phyloP scores from a whole-genome alignment of 2,329 filamentous ascomycete species.

The Xylaria hypoxylon region DNA sequence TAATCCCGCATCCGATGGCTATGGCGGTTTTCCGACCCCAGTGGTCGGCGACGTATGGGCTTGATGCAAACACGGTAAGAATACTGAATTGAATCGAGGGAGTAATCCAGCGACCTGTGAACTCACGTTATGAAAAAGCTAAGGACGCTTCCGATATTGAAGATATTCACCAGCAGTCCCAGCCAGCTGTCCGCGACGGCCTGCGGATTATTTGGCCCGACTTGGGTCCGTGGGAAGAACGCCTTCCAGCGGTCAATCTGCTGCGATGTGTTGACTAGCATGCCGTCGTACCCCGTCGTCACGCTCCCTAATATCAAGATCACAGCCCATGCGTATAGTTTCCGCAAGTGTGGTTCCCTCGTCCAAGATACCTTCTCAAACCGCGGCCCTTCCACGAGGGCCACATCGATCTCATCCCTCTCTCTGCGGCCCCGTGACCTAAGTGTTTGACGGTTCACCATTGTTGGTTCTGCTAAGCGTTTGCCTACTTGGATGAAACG shows the following conservation, averaged over 20 bases:
- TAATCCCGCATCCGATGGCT: constrained; percentile 63
- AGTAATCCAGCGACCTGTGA: not conserved
- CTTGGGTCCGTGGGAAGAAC: constrained; percentile 57
- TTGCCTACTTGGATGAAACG: not conserved
- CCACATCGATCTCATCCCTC: constrained; percentile 37
- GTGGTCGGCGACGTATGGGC: constrained; percentile 62
- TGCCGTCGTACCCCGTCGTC: constrained; percentile 72
- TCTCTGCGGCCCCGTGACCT: constrained; percentile 31
- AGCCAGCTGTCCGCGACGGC: constrained; percentile 53
- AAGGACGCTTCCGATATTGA: constrained; percentile 56
- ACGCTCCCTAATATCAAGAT: constrained; percentile 70
- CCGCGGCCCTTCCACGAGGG: constrained; percentile 37
- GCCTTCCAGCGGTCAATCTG: constrained; percentile 65
- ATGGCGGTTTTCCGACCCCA: constrained; percentile 64
- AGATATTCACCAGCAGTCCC: constrained; percentile 55
- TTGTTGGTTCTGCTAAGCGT: constrained; percentile 13
- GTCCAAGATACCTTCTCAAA: constrained; percentile 63
- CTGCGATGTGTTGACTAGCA: constrained; percentile 70
- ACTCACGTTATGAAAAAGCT: constrained; percentile 54
- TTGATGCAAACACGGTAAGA: constrained; percentile 41
- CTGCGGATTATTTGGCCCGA: constrained; percentile 54
- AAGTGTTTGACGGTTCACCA: constrained; percentile 31
- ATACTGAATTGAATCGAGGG: not conserved
- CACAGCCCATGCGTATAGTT: constrained; percentile 64
- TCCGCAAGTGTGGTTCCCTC: constrained; percentile 66